Conservation (phyloP, 768 basidiomycete genomes). For the Russula sp. region DNA sequence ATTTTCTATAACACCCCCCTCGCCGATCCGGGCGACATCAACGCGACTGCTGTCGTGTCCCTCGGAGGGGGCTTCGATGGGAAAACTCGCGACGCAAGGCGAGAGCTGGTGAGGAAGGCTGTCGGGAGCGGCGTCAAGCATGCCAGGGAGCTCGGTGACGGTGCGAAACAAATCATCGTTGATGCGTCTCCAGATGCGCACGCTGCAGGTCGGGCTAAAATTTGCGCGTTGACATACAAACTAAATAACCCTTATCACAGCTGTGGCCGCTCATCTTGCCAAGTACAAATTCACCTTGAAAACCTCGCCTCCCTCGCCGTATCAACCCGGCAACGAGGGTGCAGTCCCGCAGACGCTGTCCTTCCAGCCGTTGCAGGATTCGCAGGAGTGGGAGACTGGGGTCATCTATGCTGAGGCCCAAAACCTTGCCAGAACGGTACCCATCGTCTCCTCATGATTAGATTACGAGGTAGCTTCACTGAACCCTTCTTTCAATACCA, state of each 20-base stretch:
- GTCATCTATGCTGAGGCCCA: constrained; percentile 69
- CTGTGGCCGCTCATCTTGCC: constrained; percentile 74
- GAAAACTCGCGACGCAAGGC: constrained; percentile 41
- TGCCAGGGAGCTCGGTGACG: constrained; percentile 52
- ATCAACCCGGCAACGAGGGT: constrained; percentile 54
- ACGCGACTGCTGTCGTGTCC: constrained; percentile 51
- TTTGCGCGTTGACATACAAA: background rate
- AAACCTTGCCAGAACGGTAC: constrained; percentile 72
- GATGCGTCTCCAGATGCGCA: constrained; percentile 67
- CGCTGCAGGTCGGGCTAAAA: constrained; percentile 56
- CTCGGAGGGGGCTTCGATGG: constrained; percentile 49
- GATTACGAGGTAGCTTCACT: background rate
- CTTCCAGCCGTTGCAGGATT: constrained; percentile 41
- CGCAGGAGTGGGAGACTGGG: constrained; percentile 68
- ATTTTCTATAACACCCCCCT: constrained; percentile 55
- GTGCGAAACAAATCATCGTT: constrained; percentile 51
- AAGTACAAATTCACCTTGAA: constrained; percentile 74
- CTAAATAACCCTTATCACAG: constrained; percentile 34
- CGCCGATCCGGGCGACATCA: constrained; percentile 26
- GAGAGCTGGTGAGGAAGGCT: constrained; percentile 66
- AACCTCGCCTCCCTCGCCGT: constrained; percentile 59
- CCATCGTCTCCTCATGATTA: constrained; percentile 15
- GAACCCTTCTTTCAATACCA: constrained; percentile 28
- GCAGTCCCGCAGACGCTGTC: constrained; percentile 45
- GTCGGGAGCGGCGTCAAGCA: constrained; percentile 70